A percentile compares a stretch with the other conserved stretches of the same genome.
Evolutionary conservation across 495 filamentous ascomycete species (phyloP).

Genomic region (Tuber indicum): DNA sequence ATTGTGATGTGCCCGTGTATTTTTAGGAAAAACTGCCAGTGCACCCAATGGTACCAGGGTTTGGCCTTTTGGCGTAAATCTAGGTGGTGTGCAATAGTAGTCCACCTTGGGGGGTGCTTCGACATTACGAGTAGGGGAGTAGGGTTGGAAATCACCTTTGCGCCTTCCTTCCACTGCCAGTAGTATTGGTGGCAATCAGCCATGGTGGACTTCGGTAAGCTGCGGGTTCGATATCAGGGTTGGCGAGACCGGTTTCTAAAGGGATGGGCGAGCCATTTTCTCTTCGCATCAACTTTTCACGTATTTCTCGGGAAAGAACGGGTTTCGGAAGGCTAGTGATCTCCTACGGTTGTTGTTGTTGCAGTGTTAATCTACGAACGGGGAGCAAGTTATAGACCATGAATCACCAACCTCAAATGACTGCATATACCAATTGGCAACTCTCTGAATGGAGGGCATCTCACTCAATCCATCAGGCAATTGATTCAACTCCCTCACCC

Average conservation of each 20-base stretch:
- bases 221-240: constrained; percentile 80
- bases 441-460: constrained; percentile 93
- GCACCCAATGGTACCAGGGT: neutral
- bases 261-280: constrained; percentile 60
- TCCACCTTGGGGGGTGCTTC: neutral
- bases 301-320: constrained; percentile 65
- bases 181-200: constrained; percentile 50
- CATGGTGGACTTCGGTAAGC: constrained; percentile 73
- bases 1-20: neutral
- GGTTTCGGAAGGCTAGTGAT: constrained; percentile 80
- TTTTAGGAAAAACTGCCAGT: neutral
- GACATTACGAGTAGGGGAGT: neutral
- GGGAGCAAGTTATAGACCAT: neutral
- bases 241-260: constrained; percentile 66
- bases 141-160: constrained; percentile 19
- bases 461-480: constrained; percentile 96
- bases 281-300: constrained; percentile 67
- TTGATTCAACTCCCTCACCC: constrained; percentile 84
- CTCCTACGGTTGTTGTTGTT: constrained; percentile 53
- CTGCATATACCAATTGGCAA: constrained; percentile 97
- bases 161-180: constrained; percentile 51
- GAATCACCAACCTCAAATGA: constrained; percentile 78
- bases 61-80: neutral
- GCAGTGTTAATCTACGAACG: constrained; percentile 6
- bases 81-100: neutral